These are phyloP conservation scores for Xylaria flabelliformis DNA, from an alignment of 495 filamentous ascomycete species.

Conservation along the genomic window DNA sequence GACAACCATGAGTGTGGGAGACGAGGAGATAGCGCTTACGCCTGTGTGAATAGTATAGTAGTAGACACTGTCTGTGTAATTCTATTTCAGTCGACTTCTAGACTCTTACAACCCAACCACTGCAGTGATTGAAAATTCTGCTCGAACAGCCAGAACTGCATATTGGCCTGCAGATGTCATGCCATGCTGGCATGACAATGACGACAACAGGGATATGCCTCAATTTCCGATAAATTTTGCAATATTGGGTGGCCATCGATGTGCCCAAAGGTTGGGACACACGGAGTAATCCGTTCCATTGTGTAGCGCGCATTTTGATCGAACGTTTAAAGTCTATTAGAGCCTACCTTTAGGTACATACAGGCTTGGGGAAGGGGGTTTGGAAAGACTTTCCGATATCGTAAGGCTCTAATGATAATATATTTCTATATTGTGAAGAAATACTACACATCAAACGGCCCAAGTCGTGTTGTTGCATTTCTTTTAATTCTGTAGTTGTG, in stretches of 20 bases:
- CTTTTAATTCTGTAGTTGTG: not conserved
- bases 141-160: constrained; percentile 8
- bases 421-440: not conserved
- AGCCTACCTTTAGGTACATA: not conserved
- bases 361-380: not conserved
- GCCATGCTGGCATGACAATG: not conserved
- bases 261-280: constrained; percentile 7
- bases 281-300: constrained; percentile 5
- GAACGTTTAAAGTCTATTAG: not conserved
- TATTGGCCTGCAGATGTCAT: not conserved
- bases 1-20: not conserved
- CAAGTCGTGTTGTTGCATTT: not conserved
- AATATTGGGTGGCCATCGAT: not conserved
- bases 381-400: not conserved
- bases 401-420: not conserved
- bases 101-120: not conserved
- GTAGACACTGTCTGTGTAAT: not conserved
- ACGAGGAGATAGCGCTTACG: not conserved
- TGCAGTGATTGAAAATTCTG: not conserved
- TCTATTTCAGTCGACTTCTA: not conserved
- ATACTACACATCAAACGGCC: not conserved
- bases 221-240: constrained; percentile 3
- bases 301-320: not conserved
- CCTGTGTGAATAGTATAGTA: not conserved
- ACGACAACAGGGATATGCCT: not conserved